Base-by-base conservation (phyloP, 257 asterid genomes). In the Penstemon davidsonii region DNA sequence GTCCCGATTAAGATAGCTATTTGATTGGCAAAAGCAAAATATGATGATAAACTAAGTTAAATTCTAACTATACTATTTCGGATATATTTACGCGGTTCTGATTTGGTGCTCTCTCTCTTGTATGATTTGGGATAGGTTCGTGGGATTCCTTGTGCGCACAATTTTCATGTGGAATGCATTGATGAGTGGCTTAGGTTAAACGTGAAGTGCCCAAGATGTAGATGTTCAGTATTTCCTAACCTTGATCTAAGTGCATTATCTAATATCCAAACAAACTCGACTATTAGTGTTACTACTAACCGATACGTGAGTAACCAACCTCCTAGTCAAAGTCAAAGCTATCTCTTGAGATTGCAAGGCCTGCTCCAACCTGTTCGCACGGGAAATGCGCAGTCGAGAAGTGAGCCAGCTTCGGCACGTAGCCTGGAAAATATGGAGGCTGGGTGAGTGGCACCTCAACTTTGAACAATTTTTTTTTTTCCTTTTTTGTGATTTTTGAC, bases 131-230 rank as follows among this genome's bases (percentile, higher is more conserved):
- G 33, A 75, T 87, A 92, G 98, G 98, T 93, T 41, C 86, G 99
- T 0, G 99, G 97, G 36, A 92, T 93, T 57, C 99, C 99, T 4
- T 93, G 99, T 79, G 99, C 99, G 11, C 99, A 93, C 85, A 93
- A 93, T 68, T 93, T 93, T 73, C 99, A 93, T 4, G 97, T 88
- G 64, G 99, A 87, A 76, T 93, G 99, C 82, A 93, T 93, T 9
- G 99, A 93, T 13, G 96, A 90, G 80, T 93, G 99, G 97, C 99
- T 93, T 40, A 81, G 97, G 40, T 72, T 93, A 46, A 90, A 93
- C 45, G 95, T 86, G 66, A 90, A 93, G 76, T 93, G 99, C 81
- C 99, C 99, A 0, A 84, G 99, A 69, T 93, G 99, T 66, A 96
- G 97, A n/a, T 88, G 97, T 62, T 93, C 96, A 2, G 96, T 93